Evolutionary conservation across 2,329 filamentous ascomycete genomes (phyloP), one percentile per base, ranked within the genome.

Genomic region (Colletotrichum trifolii): DNA sequence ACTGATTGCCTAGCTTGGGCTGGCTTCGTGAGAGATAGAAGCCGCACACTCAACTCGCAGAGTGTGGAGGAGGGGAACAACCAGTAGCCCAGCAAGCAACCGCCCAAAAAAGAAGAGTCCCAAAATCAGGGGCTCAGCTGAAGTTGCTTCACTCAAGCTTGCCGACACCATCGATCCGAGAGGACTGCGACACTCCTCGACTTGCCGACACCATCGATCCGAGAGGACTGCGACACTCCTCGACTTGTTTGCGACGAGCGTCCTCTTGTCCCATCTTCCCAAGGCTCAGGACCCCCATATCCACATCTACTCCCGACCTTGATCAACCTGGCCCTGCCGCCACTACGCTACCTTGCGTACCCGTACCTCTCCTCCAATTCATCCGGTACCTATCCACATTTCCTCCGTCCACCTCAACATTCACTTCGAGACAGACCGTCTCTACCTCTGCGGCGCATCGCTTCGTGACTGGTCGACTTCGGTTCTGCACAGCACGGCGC

Each of bases 41-140:
- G 38, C 15, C 49, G 15, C 50, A 53, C 43, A 56, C 33, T 15
- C 17, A 17, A 7, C 25, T 34, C 25, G 35, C 4, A 42, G 55
- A 38, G n/a, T 36, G 45, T 39, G 42, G 35, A 34, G 45, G 45
- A 34, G 48, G 47, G 46, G 55, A 58, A 43, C 46, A 58, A 49
- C 54, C 54, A 58, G 13, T 11, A 50, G 45, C 54, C 25, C 25
- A 25, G 25, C 25, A 25, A 25, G 25, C 40, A 36, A 35, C 45
- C 52, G 42, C 13, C 36, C 13, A 36, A 58, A 55, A 52, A 49
- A 49, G 53, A 34, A 35, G 13, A 35, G 35, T 43, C 38, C 35
- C 38, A 57, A 25, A 34, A 46, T 43, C 39, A 62, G 62, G 63
- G 63, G 63, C 63, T 63, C 46, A 63, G 47, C 63, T 66, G 59